These are phyloP conservation scores for Phlegmacium glaucopus DNA, from an alignment of 768 basidiomycete species.

Conservation along the genomic window DNA sequence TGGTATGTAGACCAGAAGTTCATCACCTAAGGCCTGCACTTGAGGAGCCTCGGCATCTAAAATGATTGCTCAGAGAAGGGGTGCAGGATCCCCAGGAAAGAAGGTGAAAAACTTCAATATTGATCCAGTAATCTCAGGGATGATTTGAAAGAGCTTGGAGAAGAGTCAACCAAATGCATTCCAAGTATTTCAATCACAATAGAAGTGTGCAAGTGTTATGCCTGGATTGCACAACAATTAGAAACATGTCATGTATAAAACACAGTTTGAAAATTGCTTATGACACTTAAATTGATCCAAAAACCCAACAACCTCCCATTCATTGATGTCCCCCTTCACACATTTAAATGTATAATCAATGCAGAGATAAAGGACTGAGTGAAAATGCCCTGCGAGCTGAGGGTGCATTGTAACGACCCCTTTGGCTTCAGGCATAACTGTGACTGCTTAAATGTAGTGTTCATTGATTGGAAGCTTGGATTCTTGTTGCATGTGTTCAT, in stretches of 20 bases:
- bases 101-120: constrained; percentile 9
- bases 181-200: constrained; percentile 8
- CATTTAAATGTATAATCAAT: constrained; percentile 22
- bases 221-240: no score
- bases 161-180: constrained; percentile 12
- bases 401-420: not conserved
- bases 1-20: not conserved
- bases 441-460: not conserved
- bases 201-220: constrained; percentile 9
- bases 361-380: constrained; percentile 2
- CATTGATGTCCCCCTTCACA: constrained; percentile 15
- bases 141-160: constrained; percentile 7
- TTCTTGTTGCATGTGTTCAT: constrained; percentile 1
- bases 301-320: constrained; percentile 19
- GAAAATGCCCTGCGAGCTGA: not conserved
- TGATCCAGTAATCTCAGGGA: constrained; percentile 6
- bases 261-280: constrained; percentile 8
- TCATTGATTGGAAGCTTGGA: not conserved
- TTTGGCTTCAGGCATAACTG: not conserved
- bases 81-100: not conserved
- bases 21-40: not conserved
- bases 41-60: not conserved
- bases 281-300: constrained; percentile 6
- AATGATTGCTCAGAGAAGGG: not conserved
- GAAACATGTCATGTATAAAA: no score